phyloP scores from a whole-genome alignment of 2,329 filamentous ascomycete genomes.

The Fusarium caatingaense region DNA sequence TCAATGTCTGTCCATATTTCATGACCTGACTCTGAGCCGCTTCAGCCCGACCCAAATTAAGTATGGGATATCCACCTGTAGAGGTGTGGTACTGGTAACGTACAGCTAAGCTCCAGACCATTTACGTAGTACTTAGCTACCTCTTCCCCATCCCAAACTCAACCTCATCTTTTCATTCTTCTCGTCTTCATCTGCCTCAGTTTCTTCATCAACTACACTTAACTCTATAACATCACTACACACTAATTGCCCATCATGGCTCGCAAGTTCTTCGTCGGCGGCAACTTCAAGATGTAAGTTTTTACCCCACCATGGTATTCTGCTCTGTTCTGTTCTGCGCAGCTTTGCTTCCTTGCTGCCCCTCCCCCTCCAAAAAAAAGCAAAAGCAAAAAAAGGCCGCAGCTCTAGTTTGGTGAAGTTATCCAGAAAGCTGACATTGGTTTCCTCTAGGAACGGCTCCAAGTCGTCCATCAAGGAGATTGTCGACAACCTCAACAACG shows the following conservation, averaged over 20 bases:
- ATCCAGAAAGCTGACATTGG: slow-evolving; percentile 26
- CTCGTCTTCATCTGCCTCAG: slow-evolving; percentile 2
- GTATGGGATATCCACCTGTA: slow-evolving; percentile 19
- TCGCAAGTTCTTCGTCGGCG: slow-evolving; percentile 97
- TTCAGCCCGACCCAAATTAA: slow-evolving; percentile 35
- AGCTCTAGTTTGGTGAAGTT: slow-evolving; percentile 26
- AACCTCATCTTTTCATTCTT: slow-evolving; percentile 14
- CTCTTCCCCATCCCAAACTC: slow-evolving; percentile 20
- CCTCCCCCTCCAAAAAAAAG: slow-evolving; percentile 27
- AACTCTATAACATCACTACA: slow-evolving; percentile 6
- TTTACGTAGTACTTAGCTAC: slow-evolving; percentile 33
- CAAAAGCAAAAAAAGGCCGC: slow-evolving; percentile 48
- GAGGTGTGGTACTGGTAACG: not conserved
- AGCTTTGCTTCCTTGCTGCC: slow-evolving; percentile 21
- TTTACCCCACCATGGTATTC: slow-evolving; percentile 45
- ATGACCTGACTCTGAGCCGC: slow-evolving; percentile 39
- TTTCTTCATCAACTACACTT: slow-evolving; percentile 6
- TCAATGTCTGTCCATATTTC: slow-evolving; percentile 32
- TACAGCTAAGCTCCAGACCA: slow-evolving; percentile 23
- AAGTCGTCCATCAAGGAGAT: slow-evolving; percentile 90
- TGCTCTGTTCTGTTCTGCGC: slow-evolving; percentile 25
- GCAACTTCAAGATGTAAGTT: slow-evolving; percentile 98
- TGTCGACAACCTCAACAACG: slow-evolving; percentile 87
- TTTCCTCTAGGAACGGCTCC: slow-evolving; percentile 83
- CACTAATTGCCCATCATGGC: slow-evolving; percentile 73